phyloP scores from a whole-genome alignment of 495 filamentous ascomycete species.

The Mycothermus thermophilus region DNA sequence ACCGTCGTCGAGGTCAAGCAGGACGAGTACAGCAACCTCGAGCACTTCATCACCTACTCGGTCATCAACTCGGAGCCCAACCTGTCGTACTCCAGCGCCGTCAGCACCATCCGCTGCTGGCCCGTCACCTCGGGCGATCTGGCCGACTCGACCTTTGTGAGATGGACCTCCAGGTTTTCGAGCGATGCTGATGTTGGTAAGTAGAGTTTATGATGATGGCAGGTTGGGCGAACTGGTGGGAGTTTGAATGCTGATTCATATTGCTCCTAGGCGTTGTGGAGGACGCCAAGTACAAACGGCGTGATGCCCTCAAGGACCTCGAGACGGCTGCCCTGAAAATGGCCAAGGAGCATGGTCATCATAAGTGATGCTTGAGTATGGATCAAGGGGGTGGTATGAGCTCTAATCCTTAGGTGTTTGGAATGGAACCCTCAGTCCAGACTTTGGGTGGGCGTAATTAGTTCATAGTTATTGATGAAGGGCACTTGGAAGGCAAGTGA shows the following conservation, averaged over 20 bases:
- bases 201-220: constrained; percentile 8
- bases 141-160: constrained; percentile 46
- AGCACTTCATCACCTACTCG: constrained; percentile 57
- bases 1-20: constrained; percentile 52
- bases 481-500: too few relatives aligned
- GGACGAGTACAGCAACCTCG: constrained; percentile 54
- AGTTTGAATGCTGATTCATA: constrained; percentile 5
- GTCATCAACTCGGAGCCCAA: constrained; percentile 47
- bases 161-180: constrained; percentile 51
- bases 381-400: too few relatives aligned
- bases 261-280: constrained; percentile 43
- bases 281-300: constrained; percentile 60
- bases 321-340: constrained; percentile 40
- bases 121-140: constrained; percentile 44
- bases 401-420: too few relatives aligned
- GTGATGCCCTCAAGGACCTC: constrained; percentile 50
- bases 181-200: constrained; percentile 54
- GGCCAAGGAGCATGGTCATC: constrained; percentile 12
- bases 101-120: constrained; percentile 48
- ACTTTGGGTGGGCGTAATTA: too few relatives aligned
- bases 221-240: neutral
- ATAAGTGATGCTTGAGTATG: too few relatives aligned
- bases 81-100: constrained; percentile 45
- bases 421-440: too few relatives aligned
- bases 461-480: too few relatives aligned